phyloP scores from a whole-genome alignment of 2,329 filamentous ascomycete species.

The Neonectria ditissima region DNA sequence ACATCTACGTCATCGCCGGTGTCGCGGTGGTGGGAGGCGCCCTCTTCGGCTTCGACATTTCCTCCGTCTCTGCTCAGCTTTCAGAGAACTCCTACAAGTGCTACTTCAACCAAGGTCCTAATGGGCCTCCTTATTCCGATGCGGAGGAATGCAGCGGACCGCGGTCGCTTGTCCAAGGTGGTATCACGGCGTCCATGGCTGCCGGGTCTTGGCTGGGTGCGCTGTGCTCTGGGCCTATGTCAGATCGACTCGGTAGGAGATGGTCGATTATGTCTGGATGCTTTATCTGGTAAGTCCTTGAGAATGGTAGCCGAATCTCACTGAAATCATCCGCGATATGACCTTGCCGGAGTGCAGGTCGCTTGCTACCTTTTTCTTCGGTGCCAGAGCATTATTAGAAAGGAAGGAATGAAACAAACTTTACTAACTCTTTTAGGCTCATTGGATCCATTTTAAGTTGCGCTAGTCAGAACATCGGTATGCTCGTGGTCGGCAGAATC shows the following conservation, averaged over 20 bases:
- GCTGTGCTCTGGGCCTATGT: conserved; percentile 60
- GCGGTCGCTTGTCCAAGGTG: conserved; percentile 59
- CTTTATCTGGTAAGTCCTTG: conserved; percentile 59
- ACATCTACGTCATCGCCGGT: conserved; percentile 42
- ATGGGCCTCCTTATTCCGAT: conserved; percentile 47
- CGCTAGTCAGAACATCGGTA: conserved; percentile 55
- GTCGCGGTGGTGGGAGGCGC: conserved; percentile 41
- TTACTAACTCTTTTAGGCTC: conserved; percentile 49
- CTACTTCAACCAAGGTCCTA: conserved; percentile 53
- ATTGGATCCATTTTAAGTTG: conserved; percentile 60
- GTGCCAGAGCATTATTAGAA: too few species aligned
- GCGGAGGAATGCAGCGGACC: conserved; percentile 49
- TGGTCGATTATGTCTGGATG: conserved; percentile 63
- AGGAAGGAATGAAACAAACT: too few species aligned
- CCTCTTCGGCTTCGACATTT: conserved; percentile 44
- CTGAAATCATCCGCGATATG: too few species aligned
- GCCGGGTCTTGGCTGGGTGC: conserved; percentile 65
- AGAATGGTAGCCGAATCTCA: too few species aligned
- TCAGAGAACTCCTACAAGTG: conserved; percentile 53
- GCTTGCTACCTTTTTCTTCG: too few species aligned
- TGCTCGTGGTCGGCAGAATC: conserved; percentile 62
- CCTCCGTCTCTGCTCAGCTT: conserved; percentile 41
- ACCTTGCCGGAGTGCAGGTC: too few species aligned
- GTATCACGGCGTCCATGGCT: conserved; percentile 64
- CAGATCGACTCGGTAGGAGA: conserved; percentile 63